Conservation (phyloP, 108 stramenopile species). For the Asterionellopsis glacialis region DNA sequence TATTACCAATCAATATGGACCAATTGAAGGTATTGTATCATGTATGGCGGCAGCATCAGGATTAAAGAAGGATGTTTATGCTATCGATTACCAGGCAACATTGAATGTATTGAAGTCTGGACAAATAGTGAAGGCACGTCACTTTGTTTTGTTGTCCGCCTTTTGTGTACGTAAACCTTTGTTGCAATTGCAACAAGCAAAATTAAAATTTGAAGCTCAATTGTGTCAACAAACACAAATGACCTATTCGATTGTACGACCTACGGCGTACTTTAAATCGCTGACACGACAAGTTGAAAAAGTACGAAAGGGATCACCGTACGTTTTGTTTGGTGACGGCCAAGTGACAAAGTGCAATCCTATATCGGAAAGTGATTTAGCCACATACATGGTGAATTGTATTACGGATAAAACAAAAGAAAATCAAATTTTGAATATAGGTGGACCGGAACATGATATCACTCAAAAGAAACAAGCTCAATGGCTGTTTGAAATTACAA, state of each 20-base stretch:
- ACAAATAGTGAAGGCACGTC: conserved; percentile 33
- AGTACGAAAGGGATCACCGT: conserved; percentile 62
- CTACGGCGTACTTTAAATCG: conserved; percentile 87
- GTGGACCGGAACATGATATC: conserved; percentile 59
- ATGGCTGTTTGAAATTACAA: conserved; percentile 51
- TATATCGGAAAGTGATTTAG: conserved; percentile 73
- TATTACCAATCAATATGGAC: not conserved
- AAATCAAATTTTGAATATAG: conserved; percentile 56
- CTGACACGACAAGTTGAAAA: conserved; percentile 80
- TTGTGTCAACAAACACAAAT: conserved; percentile 32
- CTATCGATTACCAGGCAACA: conserved; percentile 78
- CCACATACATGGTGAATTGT: conserved; percentile 68
- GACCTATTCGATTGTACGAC: conserved; percentile 64
- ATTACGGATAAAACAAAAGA: conserved; percentile 40
- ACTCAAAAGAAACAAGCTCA: conserved; percentile 62
- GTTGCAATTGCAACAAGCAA: conserved; percentile 82
- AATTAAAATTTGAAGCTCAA: conserved; percentile 60
- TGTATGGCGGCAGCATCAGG: conserved; percentile 82
- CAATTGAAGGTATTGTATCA: conserved; percentile 35
- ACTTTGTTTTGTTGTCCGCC: conserved; percentile 74
- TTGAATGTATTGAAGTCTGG: conserved; percentile 64
- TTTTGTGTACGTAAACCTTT: conserved; percentile 78
- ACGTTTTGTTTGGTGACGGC: conserved; percentile 79
- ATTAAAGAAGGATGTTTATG: conserved; percentile 56
- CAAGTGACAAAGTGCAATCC: conserved; percentile 76